Evolutionary conservation across 2,329 filamentous ascomycete genomes (phyloP).

Genomic region (Phoma herbarum): DNA sequence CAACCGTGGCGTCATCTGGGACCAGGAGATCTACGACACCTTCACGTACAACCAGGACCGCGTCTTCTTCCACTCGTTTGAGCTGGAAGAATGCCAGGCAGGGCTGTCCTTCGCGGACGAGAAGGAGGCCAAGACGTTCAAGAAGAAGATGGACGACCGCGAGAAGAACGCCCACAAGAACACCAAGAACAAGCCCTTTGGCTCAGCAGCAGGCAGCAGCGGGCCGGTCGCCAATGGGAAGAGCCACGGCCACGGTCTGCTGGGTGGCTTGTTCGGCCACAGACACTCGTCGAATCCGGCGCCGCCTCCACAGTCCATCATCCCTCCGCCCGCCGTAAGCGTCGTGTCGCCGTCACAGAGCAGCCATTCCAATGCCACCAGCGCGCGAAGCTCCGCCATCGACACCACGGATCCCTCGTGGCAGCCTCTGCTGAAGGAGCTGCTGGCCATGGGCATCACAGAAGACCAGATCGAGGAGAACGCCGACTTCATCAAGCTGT

Average conservation of each 20-base stretch:
- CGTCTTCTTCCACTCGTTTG: slow-evolving; percentile 97
- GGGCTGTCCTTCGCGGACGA: slow-evolving; percentile 94
- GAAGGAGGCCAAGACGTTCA: slow-evolving; percentile 95
- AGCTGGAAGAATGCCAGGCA: slow-evolving; percentile 90
- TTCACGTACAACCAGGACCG: slow-evolving; percentile 97
- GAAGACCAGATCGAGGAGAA: slow-evolving; percentile 74
- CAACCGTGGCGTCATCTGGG: slow-evolving; percentile 45
- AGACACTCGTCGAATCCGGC: slow-evolving; percentile 56
- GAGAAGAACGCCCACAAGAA: slow-evolving; percentile 95
- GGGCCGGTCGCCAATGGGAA: slow-evolving; percentile 41
- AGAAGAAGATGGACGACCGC: slow-evolving; percentile 95
- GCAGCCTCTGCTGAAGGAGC: slow-evolving; percentile 68
- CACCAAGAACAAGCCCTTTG: slow-evolving; percentile 80
- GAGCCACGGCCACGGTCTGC: slow-evolving; percentile 56
- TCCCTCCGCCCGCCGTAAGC: slow-evolving; percentile 57
- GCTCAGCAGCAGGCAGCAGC: slow-evolving; percentile 47
- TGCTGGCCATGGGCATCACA: slow-evolving; percentile 71
- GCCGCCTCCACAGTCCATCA: slow-evolving; percentile 58
- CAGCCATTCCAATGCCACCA: slow-evolving; percentile 48
- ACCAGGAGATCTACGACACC: slow-evolving; percentile 92
- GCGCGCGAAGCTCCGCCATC: slow-evolving; percentile 57
- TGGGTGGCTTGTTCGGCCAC: slow-evolving; percentile 62
- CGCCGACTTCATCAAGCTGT: slow-evolving; percentile 73
- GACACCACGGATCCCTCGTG: slow-evolving; percentile 70
- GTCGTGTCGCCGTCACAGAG: slow-evolving; percentile 51